Evolutionary conservation across 371 early-diverging fungal genomes (phyloP).

Genomic region (Apophysomyces ossiformis): DNA sequence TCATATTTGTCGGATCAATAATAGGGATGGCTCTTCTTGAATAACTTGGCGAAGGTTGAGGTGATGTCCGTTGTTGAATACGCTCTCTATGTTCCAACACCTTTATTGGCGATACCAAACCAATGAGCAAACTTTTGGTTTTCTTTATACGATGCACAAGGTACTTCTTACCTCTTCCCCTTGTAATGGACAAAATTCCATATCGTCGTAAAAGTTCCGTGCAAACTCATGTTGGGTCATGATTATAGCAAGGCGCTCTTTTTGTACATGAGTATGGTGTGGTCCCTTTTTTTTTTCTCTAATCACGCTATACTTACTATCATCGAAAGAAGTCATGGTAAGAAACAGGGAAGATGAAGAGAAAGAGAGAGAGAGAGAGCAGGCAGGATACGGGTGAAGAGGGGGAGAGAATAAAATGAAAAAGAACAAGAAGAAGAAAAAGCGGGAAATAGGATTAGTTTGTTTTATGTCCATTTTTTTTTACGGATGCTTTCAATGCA

Average conservation of each 20-base stretch:
- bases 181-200: conserved; percentile 49
- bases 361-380: not conserved
- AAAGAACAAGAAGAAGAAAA: conserved; percentile 18
- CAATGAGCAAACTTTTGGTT: not conserved
- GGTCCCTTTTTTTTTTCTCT: not conserved
- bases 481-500: conserved; percentile 14
- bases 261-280: not conserved
- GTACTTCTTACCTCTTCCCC: conserved; percentile 25
- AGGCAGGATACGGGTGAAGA: not conserved
- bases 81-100: conserved; percentile 46
- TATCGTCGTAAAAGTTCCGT: conserved; percentile 53
- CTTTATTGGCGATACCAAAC: conserved; percentile 4
- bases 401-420: conserved; percentile 9
- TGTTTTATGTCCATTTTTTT: not conserved
- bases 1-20: conserved; percentile 47
- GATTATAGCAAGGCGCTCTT: conserved; percentile 36
- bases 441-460: conserved; percentile 5
- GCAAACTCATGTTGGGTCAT: conserved; percentile 49
- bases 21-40: conserved; percentile 44
- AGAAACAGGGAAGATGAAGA: conserved; percentile 13
- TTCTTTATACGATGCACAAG: not conserved
- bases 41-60: conserved; percentile 43
- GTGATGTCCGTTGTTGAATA: conserved; percentile 47
- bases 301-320: not conserved
- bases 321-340: not conserved